Base-by-base conservation (phyloP, 805 yeast species). In the Lipomyces lipofer region DNA sequence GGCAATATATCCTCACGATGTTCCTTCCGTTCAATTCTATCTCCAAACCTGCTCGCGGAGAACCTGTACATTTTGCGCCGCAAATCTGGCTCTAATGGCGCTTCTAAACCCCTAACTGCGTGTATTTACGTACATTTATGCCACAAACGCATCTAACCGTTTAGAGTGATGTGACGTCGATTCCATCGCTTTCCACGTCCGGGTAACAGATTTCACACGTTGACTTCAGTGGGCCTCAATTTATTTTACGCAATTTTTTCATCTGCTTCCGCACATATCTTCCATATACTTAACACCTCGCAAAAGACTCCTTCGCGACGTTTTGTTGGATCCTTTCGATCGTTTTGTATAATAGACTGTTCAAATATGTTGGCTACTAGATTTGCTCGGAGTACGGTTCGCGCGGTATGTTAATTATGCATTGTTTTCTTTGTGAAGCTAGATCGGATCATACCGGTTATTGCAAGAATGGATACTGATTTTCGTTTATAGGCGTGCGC, bases 351-450 rank as follows among this genome's bases (percentile, higher is more conserved):
- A 21, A n/a, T 39, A 43, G 22, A 32, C 12, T 15, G 19, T 35
- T 17, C 8, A 21, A 63, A 47, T 54, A 71, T 66, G 75, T 68
- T 69, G 65, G 78, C 72, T 64, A 69, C 76, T 59, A 66, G 71
- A 67, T 67, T 73, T 49, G 71, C 74, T 43, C 71, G 75, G 50
- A 64, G 68, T 46, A 67, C 71, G 32, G 51, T 64, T 40, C 65
- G 69, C 52, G 52, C 63, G 49, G 66, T 64, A 63, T 43, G 66
- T 60, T 39, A 21, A 28, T n/a, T 27, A 32, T 29, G 4, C 8
- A 21, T 22, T n/a, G n/a, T n/a, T n/a, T n/a, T n/a, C n/a, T n/a
- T n/a, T n/a, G n/a, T n/a, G n/a, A n/a, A n/a, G n/a, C n/a, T n/a
- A n/a, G n/a, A n/a, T n/a, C n/a, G n/a, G n/a, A n/a, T n/a, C n/a